A percentile compares a stretch with the other conserved stretches of the same genome.
phyloP scores from a whole-genome alignment of 176 grass and related monocot genomes.

The Thalia dealbata region DNA sequence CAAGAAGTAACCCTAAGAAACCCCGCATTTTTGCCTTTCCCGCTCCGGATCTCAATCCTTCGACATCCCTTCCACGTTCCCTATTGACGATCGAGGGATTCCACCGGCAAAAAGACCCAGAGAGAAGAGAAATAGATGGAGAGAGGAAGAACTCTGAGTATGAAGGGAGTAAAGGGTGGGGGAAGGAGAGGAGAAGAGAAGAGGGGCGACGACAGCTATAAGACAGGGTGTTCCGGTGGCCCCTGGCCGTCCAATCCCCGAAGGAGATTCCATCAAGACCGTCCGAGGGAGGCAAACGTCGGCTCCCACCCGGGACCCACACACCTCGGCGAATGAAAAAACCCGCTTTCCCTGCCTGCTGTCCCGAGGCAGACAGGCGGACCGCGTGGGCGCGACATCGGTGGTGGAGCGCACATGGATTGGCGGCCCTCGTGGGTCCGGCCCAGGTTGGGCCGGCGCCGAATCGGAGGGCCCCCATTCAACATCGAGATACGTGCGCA shows the following conservation, averaged over 20 bases:
- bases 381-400: not conserved
- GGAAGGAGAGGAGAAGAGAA: not conserved
- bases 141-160: not conserved
- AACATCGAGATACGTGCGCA: not conserved
- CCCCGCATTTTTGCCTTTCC: not conserved
- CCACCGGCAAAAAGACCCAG: not conserved
- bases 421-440: not conserved
- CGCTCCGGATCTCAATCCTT: not conserved
- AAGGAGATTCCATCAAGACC: not conserved
- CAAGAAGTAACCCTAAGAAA: not conserved
- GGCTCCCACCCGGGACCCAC: too few relatives aligned
- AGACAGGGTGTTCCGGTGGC: not conserved
- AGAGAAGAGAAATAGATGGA: too few relatives aligned
- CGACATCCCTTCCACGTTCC: not conserved
- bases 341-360: not conserved
- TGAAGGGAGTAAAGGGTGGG: not conserved
- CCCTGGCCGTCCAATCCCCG: not conserved
- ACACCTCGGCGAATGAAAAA: not conserved
- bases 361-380: not conserved
- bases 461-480: not conserved
- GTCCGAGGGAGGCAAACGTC: not conserved
- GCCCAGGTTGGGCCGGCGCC: not conserved
- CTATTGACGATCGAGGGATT: not conserved
- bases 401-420: conserved; percentile 8
- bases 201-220: conserved; percentile 5